Evolutionary conservation across 2,329 filamentous ascomycete species (phyloP), one percentile per base, ranked within the genome.

Genomic region (Fusarium solani-melongenae): DNA sequence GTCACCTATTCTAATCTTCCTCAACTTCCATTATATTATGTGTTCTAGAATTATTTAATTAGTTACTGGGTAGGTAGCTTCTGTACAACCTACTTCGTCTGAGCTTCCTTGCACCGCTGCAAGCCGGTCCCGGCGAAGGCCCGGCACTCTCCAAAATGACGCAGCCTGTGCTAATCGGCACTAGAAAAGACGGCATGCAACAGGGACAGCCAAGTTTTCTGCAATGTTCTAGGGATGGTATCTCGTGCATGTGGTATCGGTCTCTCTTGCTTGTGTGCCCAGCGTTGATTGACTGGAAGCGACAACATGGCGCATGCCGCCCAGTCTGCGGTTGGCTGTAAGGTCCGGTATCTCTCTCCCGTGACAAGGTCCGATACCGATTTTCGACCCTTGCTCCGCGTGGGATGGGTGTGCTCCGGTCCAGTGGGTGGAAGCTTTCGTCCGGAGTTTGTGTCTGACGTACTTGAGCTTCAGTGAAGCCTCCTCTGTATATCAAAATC

Each of bases 101-200:
- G 39, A 44, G 39, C 39, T 22, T 44, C 20, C 39, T 44, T 44
- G 39, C 39, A 44, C 39, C 39, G 39, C 39, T 44, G 6, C 39
- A 44, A 77, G 70, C 75, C 76, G 76, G 64, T 69, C 46, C 49
- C 49, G 59, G 70, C 55, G 71, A 36, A 65, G 55, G 65, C 62
- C 24, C 15, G 46, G 51, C 41, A 27, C 29, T 71, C 46, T 22
- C 41, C 46, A 51, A 77, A 77, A 77, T 77, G 70, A 77, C 76
- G 75, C 76, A 77, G 72, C 15, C 20, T 58, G 51, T 69, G 74
- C 67, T 69, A 75, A 70, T 64, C 60, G 64, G 62, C 62, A 71
- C 76, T 68, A 77, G 49, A 64, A 65, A 63, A 73, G 70, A 69
- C 55, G 67, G 68, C 70, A 70, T 70, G 46, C 49, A 31, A 57